Evolutionary conservation across 352 stramenopile species (phyloP).

Genomic region (Phytophthora cactorum): DNA sequence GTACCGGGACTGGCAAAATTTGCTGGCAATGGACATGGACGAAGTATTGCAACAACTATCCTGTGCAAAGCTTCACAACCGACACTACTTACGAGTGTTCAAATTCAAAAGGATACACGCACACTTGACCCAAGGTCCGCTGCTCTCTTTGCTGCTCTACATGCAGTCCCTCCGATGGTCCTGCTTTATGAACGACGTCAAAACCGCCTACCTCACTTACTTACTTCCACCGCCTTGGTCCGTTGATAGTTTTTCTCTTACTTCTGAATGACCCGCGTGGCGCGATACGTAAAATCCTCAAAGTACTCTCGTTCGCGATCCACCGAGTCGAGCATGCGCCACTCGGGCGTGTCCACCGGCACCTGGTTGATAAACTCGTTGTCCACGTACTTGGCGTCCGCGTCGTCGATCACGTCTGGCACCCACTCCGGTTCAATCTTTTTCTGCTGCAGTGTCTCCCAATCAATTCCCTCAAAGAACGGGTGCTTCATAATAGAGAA

Average conservation of each 20-base stretch:
- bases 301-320: slow-evolving; percentile 87
- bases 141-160: slow-evolving; percentile 36
- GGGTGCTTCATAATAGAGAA: slow-evolving; percentile 91
- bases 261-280: slow-evolving; percentile 79
- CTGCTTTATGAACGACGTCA: slow-evolving; percentile 26
- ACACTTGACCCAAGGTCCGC: slow-evolving; percentile 13
- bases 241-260: slow-evolving; percentile 29
- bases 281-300: slow-evolving; percentile 85
- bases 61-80: slow-evolving; percentile 7
- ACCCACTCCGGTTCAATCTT: slow-evolving; percentile 83
- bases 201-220: slow-evolving; percentile 25
- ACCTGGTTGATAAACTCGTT: slow-evolving; percentile 90
- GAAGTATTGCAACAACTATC: too few relatives aligned
- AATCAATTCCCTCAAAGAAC: slow-evolving; percentile 90
- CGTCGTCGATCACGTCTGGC: slow-evolving; percentile 82
- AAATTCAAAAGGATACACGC: slow-evolving; percentile 34
- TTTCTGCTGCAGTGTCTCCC: slow-evolving; percentile 84
- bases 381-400: slow-evolving; percentile 88
- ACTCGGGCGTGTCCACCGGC: slow-evolving; percentile 87
- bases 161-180: slow-evolving; percentile 20
- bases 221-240: slow-evolving; percentile 10
- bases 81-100: slow-evolving; percentile 22
- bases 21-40: too few relatives aligned
- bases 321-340: slow-evolving; percentile 90
- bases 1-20: too few relatives aligned